A percentile compares a stretch with the other conserved stretches of the same genome.
Evolutionary conservation across 2,329 filamentous ascomycete genomes (phyloP).

Genomic region (Nannizzia gypsea): DNA sequence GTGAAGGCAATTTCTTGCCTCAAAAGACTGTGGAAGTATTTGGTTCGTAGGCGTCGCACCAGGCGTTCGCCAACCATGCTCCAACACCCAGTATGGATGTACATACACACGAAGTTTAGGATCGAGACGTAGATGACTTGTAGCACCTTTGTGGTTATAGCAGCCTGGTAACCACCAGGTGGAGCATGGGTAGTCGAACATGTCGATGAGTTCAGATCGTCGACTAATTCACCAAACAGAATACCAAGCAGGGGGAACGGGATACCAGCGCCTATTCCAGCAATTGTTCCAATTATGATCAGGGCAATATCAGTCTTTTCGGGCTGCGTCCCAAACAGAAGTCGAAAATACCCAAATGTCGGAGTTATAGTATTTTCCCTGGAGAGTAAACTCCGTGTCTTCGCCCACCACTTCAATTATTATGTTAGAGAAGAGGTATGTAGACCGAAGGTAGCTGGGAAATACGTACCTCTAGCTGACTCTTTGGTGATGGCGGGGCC

Average conservation of each 20-base stretch:
- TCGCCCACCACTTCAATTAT: neutral
- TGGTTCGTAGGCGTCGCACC: slow-evolving; percentile 50
- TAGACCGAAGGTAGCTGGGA: neutral
- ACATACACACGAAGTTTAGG: slow-evolving; percentile 52
- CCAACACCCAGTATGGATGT: slow-evolving; percentile 53
- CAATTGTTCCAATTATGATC: slow-evolving; percentile 21
- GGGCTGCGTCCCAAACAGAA: slow-evolving; percentile 10
- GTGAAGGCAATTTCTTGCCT: slow-evolving; percentile 53
- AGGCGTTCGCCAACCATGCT: slow-evolving; percentile 52
- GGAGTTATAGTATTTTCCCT: slow-evolving; percentile 1
- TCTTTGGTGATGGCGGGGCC: neutral
- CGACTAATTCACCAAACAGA: slow-evolving; percentile 31
- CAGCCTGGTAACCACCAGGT: slow-evolving; percentile 21
- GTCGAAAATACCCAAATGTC: slow-evolving; percentile 9
- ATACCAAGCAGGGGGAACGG: slow-evolving; percentile 31
- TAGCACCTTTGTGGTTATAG: slow-evolving; percentile 48
- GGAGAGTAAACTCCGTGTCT: neutral
- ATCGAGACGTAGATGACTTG: slow-evolving; percentile 53
- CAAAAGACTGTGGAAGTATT: slow-evolving; percentile 48
- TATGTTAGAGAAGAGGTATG: neutral
- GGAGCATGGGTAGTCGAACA: neutral
- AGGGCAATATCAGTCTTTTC: slow-evolving; percentile 18
- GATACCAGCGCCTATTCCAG: slow-evolving; percentile 27
- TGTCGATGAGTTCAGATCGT: slow-evolving; percentile 25
- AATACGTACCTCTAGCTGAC: neutral